Base-by-base conservation (phyloP, 2,329 filamentous ascomycete species). In the Paracorniculantispora psalliotae region DNA sequence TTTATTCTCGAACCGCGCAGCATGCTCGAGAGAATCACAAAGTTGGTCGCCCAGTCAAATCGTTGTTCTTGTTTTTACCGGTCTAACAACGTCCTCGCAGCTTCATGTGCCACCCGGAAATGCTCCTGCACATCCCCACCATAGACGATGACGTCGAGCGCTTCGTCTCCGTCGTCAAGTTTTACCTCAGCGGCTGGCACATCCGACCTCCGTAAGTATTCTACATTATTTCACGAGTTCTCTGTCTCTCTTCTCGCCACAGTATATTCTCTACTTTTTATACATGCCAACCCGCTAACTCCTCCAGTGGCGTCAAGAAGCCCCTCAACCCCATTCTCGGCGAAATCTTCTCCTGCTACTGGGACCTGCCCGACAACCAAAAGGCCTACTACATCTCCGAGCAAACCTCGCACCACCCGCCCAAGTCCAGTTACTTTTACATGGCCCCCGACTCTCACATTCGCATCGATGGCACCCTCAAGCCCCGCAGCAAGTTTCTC, bases 61-160 rank as follows among this genome's bases (percentile, higher is more conserved):
- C 13, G 13, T 48, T 47, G 37, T 63, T 25, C 44, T 61, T 59
- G 41, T 62, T 37, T 35, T 51, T 19, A 50, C 9, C 44, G 13
- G 9, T 37, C 49, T 62, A 50, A 62, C 28, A 10, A 17, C n/a
- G 59, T 44, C 30, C 25, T 55, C 25, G 59, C 71, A 97, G 92
- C 80, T 99, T 99, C 81, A 99, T 99, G 94, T 96, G 93, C 67
- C 94, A 99, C 72, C 94, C 94, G 43, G 94, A 99, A 75, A 96
- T 92, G 69, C 87, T 99, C 33, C 85, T 99, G 4, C 88, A 89
- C 35, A 94, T 97, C 73, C 84, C 93, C 47, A 79, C 85, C 49
- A 90, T 97, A 66, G 90, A 97, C 54, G 93, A 99, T 69, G 93
- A 94, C 1, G 79, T 91, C 59, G 80, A 93, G 69, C 86, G 94